Evolutionary conservation across 176 grass and related monocot species (phyloP), one percentile per base, ranked within the genome.

Genomic region (Thinopyrum elongatum): DNA sequence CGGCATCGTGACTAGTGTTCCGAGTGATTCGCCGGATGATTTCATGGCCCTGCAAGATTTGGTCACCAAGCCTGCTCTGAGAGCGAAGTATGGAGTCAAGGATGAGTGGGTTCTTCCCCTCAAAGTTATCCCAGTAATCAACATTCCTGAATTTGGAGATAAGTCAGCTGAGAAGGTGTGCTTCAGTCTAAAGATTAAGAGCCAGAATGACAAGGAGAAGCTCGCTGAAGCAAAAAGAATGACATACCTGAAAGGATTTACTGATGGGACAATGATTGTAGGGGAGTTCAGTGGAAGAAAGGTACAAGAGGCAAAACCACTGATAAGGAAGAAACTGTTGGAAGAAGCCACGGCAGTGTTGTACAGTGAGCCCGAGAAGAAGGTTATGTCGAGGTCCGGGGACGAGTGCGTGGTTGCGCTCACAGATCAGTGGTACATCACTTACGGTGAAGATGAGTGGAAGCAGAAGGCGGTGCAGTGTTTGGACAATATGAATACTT

Each of bases 121-220:
- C 70, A 82, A 89, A 72, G 38, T 90, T 33, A 16, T 87, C 25
- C 92, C 92, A 19, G 87, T 97, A 46, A 97, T 97, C 65, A 86
- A 97, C 65, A 94, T 97, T 71, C 94, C 94, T 5, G 91, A 90
- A 47, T 94, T 94, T 83, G 94, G 94, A 47, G 83, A 94, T n/a
- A 90, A 88, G 26, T 88, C 85, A 10, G 94, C 92, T 27, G 90
- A 97, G 84, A 97, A 87, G 62, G 94, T 94, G 13, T 94, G 90
- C 49, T 4, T 39, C 12, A 85, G 85, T 87, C 90, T 94, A 4
- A 93, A 94, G 64, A 94, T 97, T 55, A 90, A 90, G 75, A 93
- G 87, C 88, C 87, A 91, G 77, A 96, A 96, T 68, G 91, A 93
- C 78, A 96, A 96, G 71, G 91, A 93, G 30, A 96, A 93, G 67